Evolutionary conservation across 2,329 filamentous ascomycete species (phyloP).

Genomic region (Pyricularia pennisetigena): DNA sequence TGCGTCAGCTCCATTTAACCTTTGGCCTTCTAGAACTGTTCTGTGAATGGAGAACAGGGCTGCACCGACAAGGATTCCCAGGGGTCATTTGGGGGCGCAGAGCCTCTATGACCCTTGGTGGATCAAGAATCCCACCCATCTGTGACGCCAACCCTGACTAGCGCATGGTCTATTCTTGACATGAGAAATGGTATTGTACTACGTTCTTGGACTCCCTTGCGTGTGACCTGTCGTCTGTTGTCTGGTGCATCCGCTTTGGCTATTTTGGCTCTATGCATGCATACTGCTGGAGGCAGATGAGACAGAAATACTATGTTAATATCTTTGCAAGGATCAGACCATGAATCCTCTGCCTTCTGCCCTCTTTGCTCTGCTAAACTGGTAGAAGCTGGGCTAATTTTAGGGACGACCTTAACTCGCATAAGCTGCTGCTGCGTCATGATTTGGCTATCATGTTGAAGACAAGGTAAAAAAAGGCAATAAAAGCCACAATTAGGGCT

Average conservation of each 20-base stretch:
- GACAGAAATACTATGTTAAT: background rate
- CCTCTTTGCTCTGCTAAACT: background rate
- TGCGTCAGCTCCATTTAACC: background rate
- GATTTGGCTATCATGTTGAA: background rate
- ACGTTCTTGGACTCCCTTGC: background rate
- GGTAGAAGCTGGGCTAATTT: background rate
- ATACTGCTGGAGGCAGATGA: background rate
- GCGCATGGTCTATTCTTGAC: background rate
- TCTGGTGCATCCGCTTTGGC: background rate
- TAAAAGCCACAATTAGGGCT: background rate
- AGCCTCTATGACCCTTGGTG: background rate
- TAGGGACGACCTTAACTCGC: background rate
- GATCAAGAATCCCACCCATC: background rate
- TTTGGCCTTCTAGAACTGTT: background rate
- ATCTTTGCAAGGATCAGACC: no score
- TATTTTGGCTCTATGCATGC: background rate
- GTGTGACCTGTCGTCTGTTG: background rate
- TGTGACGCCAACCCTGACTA: background rate
- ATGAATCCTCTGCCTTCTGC: no score
- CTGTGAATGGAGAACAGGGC: background rate
- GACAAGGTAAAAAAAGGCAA: background rate
- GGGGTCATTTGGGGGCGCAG: background rate
- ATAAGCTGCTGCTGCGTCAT: background rate
- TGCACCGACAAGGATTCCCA: background rate
- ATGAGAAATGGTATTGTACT: background rate